phyloP scores from a whole-genome alignment of 108 stramenopile species.

The Cylindrotheca closterium region DNA sequence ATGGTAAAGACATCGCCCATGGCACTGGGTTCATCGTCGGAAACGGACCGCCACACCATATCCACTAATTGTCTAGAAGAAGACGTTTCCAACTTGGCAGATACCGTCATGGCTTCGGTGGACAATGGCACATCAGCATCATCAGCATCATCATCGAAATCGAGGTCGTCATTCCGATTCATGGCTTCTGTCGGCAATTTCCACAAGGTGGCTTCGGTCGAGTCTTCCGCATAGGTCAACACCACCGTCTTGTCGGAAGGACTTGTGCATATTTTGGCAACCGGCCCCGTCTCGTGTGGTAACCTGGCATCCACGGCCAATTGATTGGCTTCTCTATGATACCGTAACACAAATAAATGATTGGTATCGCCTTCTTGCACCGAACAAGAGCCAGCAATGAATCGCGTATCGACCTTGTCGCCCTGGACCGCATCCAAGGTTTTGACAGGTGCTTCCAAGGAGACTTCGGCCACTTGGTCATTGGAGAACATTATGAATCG shows the following conservation, averaged over 20 bases:
- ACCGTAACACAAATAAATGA: slow-evolving; percentile 32
- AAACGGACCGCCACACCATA: slow-evolving; percentile 21
- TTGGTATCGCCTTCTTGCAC: slow-evolving; percentile 18
- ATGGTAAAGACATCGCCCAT: slow-evolving; percentile 30
- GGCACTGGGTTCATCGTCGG: neutral
- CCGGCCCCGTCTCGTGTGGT: slow-evolving; percentile 25
- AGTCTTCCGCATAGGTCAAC: slow-evolving; percentile 28
- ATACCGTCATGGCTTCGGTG: neutral
- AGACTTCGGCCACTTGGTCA: slow-evolving; percentile 29
- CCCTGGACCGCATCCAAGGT: slow-evolving; percentile 37
- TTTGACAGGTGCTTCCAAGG: slow-evolving; percentile 39
- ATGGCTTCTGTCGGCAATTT: slow-evolving; percentile 25
- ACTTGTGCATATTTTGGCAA: slow-evolving; percentile 26
- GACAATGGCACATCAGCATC: slow-evolving; percentile 4
- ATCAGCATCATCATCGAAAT: slow-evolving; percentile 12
- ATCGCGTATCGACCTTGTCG: slow-evolving; percentile 34
- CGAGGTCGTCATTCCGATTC: neutral
- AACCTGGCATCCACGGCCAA: slow-evolving; percentile 32
- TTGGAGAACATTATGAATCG: slow-evolving; percentile 31
- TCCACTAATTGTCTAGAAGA: slow-evolving; percentile 9
- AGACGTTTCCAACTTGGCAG: slow-evolving; percentile 2
- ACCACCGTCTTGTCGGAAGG: slow-evolving; percentile 38
- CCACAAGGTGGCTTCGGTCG: slow-evolving; percentile 33
- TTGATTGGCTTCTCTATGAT: slow-evolving; percentile 46
- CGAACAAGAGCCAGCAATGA: slow-evolving; percentile 45